Conservation (phyloP, 805 yeast species). For the Saturnispora gosingensis region DNA sequence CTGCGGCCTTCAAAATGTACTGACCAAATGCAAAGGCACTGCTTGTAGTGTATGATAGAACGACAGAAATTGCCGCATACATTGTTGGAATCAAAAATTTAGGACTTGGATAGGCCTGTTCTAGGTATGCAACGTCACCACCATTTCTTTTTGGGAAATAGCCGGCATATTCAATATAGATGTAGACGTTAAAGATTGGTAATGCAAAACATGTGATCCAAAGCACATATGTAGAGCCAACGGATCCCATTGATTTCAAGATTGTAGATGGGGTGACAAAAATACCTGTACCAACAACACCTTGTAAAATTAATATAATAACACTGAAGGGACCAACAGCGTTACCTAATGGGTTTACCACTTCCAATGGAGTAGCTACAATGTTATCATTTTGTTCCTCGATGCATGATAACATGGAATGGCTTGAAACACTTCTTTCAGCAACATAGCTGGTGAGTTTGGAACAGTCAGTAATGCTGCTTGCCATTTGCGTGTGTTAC, state of each 20-base stretch:
- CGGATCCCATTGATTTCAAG: conserved; percentile 33
- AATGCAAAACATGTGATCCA: conserved; percentile 35
- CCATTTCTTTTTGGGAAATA: conserved; percentile 55
- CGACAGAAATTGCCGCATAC: conserved; percentile 62
- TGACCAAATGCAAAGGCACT: conserved; percentile 75
- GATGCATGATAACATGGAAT: too few relatives aligned
- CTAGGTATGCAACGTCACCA: conserved; percentile 78
- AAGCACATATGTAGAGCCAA: conserved; percentile 35
- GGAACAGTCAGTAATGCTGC: too few relatives aligned
- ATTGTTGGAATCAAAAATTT: conserved; percentile 55
- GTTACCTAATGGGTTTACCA: conserved; percentile 24
- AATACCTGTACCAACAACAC: conserved; percentile 71
- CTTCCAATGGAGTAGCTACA: conserved; percentile 32
- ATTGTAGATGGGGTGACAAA: conserved; percentile 62
- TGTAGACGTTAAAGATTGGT: conserved; percentile 29
- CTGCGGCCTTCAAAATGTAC: conserved; percentile 68
- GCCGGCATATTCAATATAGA: conserved; percentile 34
- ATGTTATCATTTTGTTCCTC: too few relatives aligned
- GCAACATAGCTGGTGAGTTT: too few relatives aligned
- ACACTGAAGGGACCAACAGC: conserved; percentile 36
- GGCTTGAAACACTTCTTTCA: too few relatives aligned
- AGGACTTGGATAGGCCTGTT: conserved; percentile 60
- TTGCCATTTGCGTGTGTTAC: too few relatives aligned
- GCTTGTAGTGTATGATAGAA: conserved; percentile 82
- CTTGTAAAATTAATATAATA: conserved; percentile 54